phyloP scores from a whole-genome alignment of 2,329 filamentous ascomycete species.

The Fusarium sarcochroum region DNA sequence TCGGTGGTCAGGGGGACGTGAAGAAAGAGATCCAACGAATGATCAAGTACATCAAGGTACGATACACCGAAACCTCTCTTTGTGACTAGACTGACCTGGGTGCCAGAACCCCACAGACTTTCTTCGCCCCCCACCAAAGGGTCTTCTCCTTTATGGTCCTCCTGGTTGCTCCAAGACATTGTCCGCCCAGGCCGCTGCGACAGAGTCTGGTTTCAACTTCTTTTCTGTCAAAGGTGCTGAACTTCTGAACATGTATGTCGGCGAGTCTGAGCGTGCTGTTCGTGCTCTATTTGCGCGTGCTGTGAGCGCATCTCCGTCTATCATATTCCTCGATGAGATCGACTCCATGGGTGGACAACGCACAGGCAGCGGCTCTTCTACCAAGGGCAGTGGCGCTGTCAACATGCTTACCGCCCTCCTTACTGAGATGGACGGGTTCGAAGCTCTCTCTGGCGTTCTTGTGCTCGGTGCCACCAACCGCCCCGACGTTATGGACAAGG shows the following conservation, averaged over 20 bases:
- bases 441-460: conserved; percentile 84
- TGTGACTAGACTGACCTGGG: conserved; percentile 14
- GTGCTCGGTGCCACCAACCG: conserved; percentile 94
- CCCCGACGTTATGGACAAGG: conserved; percentile 87
- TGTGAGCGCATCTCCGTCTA: conserved; percentile 86
- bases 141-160: conserved; percentile 90
- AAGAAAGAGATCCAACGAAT: conserved; percentile 73
- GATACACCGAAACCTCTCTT: neutral
- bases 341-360: conserved; percentile 81
- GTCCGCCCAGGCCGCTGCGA: conserved; percentile 90
- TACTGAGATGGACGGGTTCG: conserved; percentile 97
- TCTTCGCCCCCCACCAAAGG: conserved; percentile 76
- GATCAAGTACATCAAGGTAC: conserved; percentile 58
- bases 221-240: conserved; percentile 95
- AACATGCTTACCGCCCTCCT: conserved; percentile 92
- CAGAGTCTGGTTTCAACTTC: conserved; percentile 92
- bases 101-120: conserved; percentile 51
- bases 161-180: conserved; percentile 97
- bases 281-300: conserved; percentile 90
- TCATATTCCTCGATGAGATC: conserved; percentile 98
- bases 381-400: conserved; percentile 65
- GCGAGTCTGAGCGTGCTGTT: conserved; percentile 89
- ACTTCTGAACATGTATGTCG: conserved; percentile 96
- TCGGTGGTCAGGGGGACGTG: conserved; percentile 85
- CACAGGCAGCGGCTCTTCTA: conserved; percentile 58